Conservation (phyloP, 495 filamentous ascomycete genomes). For the Penicillium samsonianum region DNA sequence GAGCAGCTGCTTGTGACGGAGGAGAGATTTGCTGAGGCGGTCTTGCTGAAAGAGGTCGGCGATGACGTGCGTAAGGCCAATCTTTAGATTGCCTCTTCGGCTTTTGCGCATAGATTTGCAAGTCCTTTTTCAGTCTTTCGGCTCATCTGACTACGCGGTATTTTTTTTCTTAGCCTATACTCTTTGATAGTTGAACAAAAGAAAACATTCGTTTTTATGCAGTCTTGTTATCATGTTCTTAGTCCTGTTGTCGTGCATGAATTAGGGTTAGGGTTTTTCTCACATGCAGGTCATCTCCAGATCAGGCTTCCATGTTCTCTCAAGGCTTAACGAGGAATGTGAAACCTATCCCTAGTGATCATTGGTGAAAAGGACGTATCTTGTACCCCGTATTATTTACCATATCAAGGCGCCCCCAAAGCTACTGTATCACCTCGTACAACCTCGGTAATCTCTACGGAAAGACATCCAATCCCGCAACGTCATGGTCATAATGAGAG, state of each 20-base stretch:
- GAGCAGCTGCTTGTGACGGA: constrained; percentile 48
- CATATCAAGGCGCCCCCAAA: neutral
- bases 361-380: neutral
- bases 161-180: neutral
- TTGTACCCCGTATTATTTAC: neutral
- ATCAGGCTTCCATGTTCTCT: neutral
- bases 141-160: neutral
- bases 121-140: neutral
- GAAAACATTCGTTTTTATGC: neutral
- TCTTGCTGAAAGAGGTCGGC: constrained; percentile 22
- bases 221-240: neutral
- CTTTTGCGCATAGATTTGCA: neutral
- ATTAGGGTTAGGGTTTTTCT: neutral
- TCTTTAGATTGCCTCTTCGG: constrained; percentile 9
- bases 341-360: neutral
- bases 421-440: neutral
- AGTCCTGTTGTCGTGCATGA: neutral
- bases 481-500: neutral
- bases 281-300: neutral
- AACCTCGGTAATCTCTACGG: neutral
- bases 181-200: neutral
- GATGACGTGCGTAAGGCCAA: constrained; percentile 12
- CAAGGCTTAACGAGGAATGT: neutral
- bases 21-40: constrained; percentile 31
- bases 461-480: neutral